These are phyloP conservation scores for Dalechampia spathulata DNA, from an alignment of 441 rosid genomes.

Conservation along the genomic window DNA sequence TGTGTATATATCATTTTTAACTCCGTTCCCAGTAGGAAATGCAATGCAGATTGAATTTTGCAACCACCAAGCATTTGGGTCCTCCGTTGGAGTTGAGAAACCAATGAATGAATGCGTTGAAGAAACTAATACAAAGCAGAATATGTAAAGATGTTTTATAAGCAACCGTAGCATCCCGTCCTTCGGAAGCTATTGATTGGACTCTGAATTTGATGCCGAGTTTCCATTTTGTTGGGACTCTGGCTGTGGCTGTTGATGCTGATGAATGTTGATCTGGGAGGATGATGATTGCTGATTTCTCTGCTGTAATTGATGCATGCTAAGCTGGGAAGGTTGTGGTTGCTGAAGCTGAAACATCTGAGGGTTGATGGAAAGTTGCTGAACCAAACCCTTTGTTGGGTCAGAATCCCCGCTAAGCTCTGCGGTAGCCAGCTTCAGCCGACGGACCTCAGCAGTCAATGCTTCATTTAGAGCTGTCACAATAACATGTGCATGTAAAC, in stretches of 20 bases:
- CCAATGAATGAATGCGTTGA: constrained; percentile 45
- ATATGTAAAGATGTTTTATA: neutral
- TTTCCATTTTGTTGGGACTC: constrained; percentile 42
- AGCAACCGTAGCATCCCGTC: constrained; percentile 5
- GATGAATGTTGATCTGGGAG: constrained; percentile 23
- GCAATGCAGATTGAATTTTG: constrained; percentile 14
- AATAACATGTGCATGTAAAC: neutral
- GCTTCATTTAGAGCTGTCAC: constrained; percentile 84
- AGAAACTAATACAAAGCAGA: constrained; percentile 13
- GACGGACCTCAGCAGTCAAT: constrained; percentile 69
- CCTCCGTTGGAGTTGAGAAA: constrained; percentile 23
- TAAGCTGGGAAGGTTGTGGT: constrained; percentile 23
- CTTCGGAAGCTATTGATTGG: constrained; percentile 35
- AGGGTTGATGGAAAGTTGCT: constrained; percentile 42
- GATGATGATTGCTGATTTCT: constrained; percentile 28
- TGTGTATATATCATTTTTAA: constrained; percentile 24
- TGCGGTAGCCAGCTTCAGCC: constrained; percentile 61
- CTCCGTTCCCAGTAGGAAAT: constrained; percentile 22
- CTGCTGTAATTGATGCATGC: constrained; percentile 20
- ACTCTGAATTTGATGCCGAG: constrained; percentile 41
- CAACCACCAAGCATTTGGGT: constrained; percentile 11
- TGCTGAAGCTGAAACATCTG: constrained; percentile 62
- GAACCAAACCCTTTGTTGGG: constrained; percentile 41
- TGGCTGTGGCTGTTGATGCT: constrained; percentile 25
- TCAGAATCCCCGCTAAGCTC: constrained; percentile 50